These are phyloP conservation scores for Gynandropsis gynandra DNA, from an alignment of 345 rosid species.

Conservation along the genomic window DNA sequence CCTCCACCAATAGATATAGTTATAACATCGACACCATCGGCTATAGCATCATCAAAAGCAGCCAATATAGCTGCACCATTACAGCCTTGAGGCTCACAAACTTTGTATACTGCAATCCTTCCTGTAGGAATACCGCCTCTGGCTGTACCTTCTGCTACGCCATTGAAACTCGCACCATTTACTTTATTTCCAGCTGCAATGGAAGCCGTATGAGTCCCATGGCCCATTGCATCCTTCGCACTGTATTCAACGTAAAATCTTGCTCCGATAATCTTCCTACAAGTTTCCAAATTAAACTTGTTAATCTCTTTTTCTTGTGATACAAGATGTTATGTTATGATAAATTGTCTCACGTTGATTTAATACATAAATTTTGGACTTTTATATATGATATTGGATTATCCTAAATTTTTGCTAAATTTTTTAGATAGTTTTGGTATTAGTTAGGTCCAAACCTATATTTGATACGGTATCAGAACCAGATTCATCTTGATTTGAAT, in stretches of 20 bases:
- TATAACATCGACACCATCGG: constrained; percentile 57
- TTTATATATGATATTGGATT: too few species aligned
- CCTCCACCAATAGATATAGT: constrained; percentile 66
- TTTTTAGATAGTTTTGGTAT: too few species aligned
- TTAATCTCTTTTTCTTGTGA: neutral
- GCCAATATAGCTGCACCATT: constrained; percentile 10
- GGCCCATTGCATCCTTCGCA: constrained; percentile 28
- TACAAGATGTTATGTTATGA: too few species aligned
- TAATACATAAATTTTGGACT: too few species aligned
- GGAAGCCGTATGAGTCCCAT: constrained; percentile 62
- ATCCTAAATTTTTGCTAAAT: too few species aligned
- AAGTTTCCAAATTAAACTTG: neutral
- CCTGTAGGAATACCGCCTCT: constrained; percentile 59
- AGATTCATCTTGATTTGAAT: too few species aligned
- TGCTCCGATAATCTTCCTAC: constrained; percentile 29
- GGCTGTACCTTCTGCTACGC: constrained; percentile 47
- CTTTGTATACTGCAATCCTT: constrained; percentile 45
- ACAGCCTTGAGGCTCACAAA: constrained; percentile 21
- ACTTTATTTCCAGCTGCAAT: constrained; percentile 54
- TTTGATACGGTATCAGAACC: too few species aligned
- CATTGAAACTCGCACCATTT: constrained; percentile 30
- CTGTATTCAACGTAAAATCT: constrained; percentile 21
- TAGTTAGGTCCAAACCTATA: too few species aligned
- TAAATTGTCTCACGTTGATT: too few species aligned
- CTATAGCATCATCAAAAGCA: constrained; percentile 29